Base-by-base conservation (phyloP, 2,329 filamentous ascomycete genomes). In the Aureobasidium pullulans region DNA sequence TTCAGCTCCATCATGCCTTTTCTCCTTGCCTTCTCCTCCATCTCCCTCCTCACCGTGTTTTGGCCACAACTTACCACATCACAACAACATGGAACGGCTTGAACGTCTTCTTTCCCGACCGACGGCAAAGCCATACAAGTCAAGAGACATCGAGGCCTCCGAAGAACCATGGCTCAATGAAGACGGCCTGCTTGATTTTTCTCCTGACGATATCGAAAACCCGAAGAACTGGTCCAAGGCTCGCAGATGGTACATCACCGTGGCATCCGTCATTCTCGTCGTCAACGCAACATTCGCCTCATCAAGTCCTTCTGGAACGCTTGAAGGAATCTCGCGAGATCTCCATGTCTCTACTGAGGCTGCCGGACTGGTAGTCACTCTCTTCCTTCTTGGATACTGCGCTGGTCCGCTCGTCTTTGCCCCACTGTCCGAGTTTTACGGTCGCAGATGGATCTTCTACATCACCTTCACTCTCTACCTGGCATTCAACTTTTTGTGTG, bases 371-470 rank as follows among this genome's bases (percentile, higher is more conserved):
- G 70, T 70, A n/a, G 63, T 70, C 9, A 71, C 70, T 2, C 62
- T 70, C 1, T 71, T 72, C 59, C 60, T 72, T 16, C 64, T 72
- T 1, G 69, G 69, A n/a, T 88, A 86, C 66, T 81, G 85, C 19
- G 76, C 79, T 2, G 84, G 84, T 0, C 83, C 83, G 0, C 70
- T 86, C 8, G 70, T 86, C 11, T 87, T 84, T 76, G 85, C 84
- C 0, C 86, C 86, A 0, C 68, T 88, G 3, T 86, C 81, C 44
- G 86, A 89, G 67, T 83, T 87, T 61, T 81, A 81, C 60, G 84
- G 85, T 8, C 77, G 85, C 13, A 74, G 79, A 61, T 73, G 72
- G 63, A 76, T 83, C 48, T 80, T 83, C 63, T 78, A 80, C 66
- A 64, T 67, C 50, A 71, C 71, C 6, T 76, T 73, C 57, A 62